Percentiles rank a stretch among this genome's conserved stretches.
These are phyloP conservation scores for Misopates orontium DNA, from an alignment of 257 asterid species.

Conservation along the genomic window DNA sequence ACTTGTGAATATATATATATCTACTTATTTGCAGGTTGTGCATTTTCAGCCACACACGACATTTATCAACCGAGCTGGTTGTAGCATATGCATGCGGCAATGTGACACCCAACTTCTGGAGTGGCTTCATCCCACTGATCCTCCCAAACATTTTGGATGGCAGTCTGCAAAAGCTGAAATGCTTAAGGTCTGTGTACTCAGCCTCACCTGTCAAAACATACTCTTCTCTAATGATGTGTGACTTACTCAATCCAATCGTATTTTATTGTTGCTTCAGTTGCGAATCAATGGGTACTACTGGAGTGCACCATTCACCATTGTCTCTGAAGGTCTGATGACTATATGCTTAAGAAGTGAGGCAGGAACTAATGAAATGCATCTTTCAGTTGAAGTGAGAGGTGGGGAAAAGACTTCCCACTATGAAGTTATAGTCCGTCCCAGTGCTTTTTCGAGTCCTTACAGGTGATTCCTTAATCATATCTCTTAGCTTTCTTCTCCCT, in stretches of 20 bases:
- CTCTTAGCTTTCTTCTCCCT: conserved; percentile 9
- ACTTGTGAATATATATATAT: conserved; percentile 17
- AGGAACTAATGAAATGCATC: conserved; percentile 43
- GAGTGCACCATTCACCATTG: conserved; percentile 80
- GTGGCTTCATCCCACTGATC: conserved; percentile 83
- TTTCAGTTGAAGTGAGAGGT: conserved; percentile 82
- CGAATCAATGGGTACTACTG: conserved; percentile 82
- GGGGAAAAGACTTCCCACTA: conserved; percentile 75
- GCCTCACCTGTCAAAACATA: conserved; percentile 18
- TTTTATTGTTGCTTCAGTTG: conserved; percentile 48
- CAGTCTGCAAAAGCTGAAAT: conserved; percentile 70
- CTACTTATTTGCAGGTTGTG: conserved; percentile 65
- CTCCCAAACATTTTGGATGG: conserved; percentile 86
- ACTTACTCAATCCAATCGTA: conserved; percentile 31
- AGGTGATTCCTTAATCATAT: conserved; percentile 52
- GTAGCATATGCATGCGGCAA: conserved; percentile 72
- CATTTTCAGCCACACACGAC: conserved; percentile 93
- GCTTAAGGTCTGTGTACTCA: conserved; percentile 62
- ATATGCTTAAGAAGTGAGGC: conserved; percentile 68
- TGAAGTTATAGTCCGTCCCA: conserved; percentile 87
- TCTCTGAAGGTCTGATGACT: conserved; percentile 76
- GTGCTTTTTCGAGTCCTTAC: conserved; percentile 86
- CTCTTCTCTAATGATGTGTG: conserved; percentile 15
- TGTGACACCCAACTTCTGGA: conserved; percentile 65
- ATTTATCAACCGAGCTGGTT: conserved; percentile 80